These are phyloP conservation scores for Dalbergia cochinchinensis DNA, from an alignment of 306 rosid species.

Conservation along the genomic window DNA sequence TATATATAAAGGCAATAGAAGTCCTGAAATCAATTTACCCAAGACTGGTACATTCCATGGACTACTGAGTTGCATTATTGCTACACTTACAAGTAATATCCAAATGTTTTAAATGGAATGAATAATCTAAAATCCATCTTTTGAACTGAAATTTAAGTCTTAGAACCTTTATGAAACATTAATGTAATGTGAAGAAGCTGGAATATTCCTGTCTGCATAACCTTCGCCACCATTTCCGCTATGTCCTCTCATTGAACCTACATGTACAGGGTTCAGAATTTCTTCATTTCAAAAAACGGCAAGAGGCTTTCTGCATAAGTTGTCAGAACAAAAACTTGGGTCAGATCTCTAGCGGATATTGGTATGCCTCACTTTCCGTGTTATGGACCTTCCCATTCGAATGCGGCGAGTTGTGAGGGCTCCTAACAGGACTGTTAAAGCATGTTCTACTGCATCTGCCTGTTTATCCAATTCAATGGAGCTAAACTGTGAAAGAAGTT, in stretches of 20 bases:
- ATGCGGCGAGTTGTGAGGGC: conserved; percentile 82
- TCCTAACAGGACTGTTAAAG: conserved; percentile 67
- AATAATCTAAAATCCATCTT: conserved; percentile 11
- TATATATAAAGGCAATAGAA: background rate
- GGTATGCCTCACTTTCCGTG: conserved; percentile 73
- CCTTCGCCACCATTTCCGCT: conserved; percentile 10
- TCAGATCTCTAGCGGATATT: conserved; percentile 53
- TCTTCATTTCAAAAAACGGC: conserved; percentile 45
- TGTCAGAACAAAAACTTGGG: conserved; percentile 42
- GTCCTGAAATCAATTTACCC: background rate
- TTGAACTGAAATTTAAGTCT: conserved; percentile 34
- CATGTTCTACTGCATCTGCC: conserved; percentile 73
- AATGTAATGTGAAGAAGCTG: background rate
- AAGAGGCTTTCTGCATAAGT: conserved; percentile 33
- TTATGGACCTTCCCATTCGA: conserved; percentile 96
- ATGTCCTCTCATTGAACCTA: conserved; percentile 17
- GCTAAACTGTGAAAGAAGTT: conserved; percentile 66
- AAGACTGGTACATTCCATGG: background rate
- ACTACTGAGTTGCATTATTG: background rate
- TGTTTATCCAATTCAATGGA: conserved; percentile 66
- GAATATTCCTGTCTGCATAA: conserved; percentile 29
- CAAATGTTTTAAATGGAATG: conserved; percentile 31
- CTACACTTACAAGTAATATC: background rate
- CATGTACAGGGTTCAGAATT: conserved; percentile 32
- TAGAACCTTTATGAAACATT: conserved; percentile 19